Evolutionary conservation across 2,329 filamentous ascomycete species (phyloP), one percentile per base, ranked within the genome.

Genomic region (Byssoonygena ceratinophila): DNA sequence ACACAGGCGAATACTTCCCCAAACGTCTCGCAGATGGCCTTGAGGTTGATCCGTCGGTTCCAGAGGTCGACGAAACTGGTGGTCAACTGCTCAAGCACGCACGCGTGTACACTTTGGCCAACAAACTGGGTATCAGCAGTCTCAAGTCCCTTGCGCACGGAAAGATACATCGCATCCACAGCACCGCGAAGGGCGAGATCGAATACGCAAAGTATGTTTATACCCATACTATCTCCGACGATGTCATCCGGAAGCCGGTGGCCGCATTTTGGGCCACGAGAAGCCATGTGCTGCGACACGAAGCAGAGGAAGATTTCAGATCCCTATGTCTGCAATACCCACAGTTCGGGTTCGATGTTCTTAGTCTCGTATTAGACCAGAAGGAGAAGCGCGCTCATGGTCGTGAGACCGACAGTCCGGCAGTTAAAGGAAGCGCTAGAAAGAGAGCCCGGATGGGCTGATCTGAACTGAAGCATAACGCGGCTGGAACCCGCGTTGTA

Each of bases 121-220:
- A 89, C 61, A 88, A 85, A 69, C 82, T 92, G 56, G 78, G 81
- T 37, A 71, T 88, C 45, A 70, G 75, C 0, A 73, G 74, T 8
- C 80, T 96, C 57, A 87, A 86, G 68, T 79, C 76, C 16, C 81
- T 95, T 25, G 84, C 89, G 1, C 86, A 86, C 66, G 82, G 80
- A 66, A 96, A 96, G 75, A 95, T 96, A 62, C 88, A 95, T 74
- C 87, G 87, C 66, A 85, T 94, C 62, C 84, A 89, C 64, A 87
- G 84, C 41, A 94, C 86, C 0, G 87, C 88, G 32, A 84, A 84
- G 71, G 90, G 88, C 67, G 90, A 96, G 74, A 90, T 96, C 64
- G 81, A 83, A 23, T 96, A 95, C 68, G 90, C 90, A 7, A 82
- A 88, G 66, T 96, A 89, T 71, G 85, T 94, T 29, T 95, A 95